Conservation (phyloP, 257 asterid species). For the Solanum lycopersicoides region DNA sequence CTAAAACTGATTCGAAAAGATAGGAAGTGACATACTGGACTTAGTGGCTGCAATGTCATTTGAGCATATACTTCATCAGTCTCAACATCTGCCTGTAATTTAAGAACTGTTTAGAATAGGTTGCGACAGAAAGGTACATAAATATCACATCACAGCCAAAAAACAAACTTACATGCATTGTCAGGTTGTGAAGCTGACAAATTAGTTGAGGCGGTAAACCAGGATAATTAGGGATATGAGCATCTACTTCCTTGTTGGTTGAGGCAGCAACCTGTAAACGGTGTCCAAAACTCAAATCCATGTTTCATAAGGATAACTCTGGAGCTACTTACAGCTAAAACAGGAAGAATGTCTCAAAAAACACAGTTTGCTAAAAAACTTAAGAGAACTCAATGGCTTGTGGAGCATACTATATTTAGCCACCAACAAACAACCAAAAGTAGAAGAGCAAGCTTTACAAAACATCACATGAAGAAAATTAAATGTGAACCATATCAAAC, state of each 20-base stretch:
- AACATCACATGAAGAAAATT: neutral
- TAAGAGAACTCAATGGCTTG: neutral
- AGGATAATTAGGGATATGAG: conserved; percentile 77
- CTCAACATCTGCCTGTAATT: conserved; percentile 83
- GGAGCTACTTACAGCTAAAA: neutral
- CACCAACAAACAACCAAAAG: neutral
- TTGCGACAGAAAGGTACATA: neutral
- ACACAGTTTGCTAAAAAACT: neutral
- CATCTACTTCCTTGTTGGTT: conserved; percentile 85
- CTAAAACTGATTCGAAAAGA: neutral
- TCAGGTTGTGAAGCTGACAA: conserved; percentile 93
- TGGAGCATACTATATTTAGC: neutral
- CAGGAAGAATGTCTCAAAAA: neutral
- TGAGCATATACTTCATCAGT: conserved; percentile 96
- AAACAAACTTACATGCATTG: conserved; percentile 70
- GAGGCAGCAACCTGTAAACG: conserved; percentile 76
- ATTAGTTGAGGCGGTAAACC: conserved; percentile 87
- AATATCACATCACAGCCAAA: neutral
- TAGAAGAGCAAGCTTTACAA: neutral
- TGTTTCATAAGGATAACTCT: neutral
- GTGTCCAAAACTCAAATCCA: neutral
- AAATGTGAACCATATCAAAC: neutral
- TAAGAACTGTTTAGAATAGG: neutral
- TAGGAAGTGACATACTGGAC: conserved; percentile 39
- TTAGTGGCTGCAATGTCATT: conserved; percentile 91